These are phyloP conservation scores for Maudiozyma turicensis DNA, from an alignment of 805 yeast genomes.

Conservation along the genomic window DNA sequence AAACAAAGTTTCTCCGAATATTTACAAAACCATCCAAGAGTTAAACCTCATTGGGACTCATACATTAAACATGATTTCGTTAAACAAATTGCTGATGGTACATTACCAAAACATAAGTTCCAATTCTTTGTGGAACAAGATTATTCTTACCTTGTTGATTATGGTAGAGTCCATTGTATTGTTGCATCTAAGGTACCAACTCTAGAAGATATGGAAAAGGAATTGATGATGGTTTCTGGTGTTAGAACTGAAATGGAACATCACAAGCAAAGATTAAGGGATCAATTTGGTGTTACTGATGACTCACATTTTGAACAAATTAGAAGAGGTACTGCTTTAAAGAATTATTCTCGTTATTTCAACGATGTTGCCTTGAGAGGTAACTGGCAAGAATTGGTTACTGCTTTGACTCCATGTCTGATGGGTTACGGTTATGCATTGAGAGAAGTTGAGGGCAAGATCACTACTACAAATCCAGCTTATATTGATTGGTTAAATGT, in stretches of 20 bases:
- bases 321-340: conserved; percentile 46
- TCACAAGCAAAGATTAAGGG: conserved; percentile 43
- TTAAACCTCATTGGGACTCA: conserved; percentile 44
- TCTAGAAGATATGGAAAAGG: conserved; percentile 40
- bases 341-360: conserved; percentile 52
- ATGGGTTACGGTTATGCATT: conserved; percentile 63
- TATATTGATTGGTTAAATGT: conserved; percentile 49
- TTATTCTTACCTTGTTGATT: conserved; percentile 57
- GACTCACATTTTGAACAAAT: conserved; percentile 38
- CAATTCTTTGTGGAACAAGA: conserved; percentile 48
- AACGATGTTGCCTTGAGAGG: conserved; percentile 41
- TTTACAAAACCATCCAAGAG: conserved; percentile 46
- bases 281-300: conserved; percentile 29
- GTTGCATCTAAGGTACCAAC: conserved; percentile 56
- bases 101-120: conserved; percentile 42
- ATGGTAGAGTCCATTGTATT: conserved; percentile 54
- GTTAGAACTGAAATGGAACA: conserved; percentile 46
- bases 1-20: conserved; percentile 35
- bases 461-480: conserved; percentile 21
- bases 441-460: conserved; percentile 24
- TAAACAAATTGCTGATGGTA: conserved; percentile 39
- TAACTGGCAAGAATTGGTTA: conserved; percentile 55
- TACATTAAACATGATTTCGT: conserved; percentile 60
- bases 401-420: conserved; percentile 67
- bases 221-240: conserved; percentile 40